Evolutionary conservation across 139 green algal species (phyloP), one percentile per base, ranked within the genome.

Genomic region (Desmodesmus armatus): DNA sequence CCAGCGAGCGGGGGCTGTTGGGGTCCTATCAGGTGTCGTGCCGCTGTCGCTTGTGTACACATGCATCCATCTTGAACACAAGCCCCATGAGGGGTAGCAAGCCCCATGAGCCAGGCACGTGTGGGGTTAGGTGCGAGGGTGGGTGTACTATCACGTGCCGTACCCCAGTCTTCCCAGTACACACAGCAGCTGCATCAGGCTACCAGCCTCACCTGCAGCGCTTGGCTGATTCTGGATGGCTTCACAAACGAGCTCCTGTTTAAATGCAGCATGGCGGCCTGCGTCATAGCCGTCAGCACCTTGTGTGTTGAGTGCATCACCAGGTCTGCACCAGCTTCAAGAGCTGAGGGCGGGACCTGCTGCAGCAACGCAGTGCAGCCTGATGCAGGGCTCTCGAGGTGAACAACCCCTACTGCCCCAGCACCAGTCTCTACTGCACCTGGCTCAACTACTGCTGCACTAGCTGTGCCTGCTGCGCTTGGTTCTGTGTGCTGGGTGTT

Each of bases 281-380:
- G 96, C 17, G 94, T 98, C 83, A 99, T 87, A 0, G 95, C 89
- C 1, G 75, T 89, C 84, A 98, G 88, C 60, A 93, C 91, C 90
- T 99, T 99, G 90, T 99, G 97, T 5, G 94, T 99, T 23, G 96
- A 99, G 80, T 98, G 96, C 19, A 99, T 87, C 25, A 92, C 93
- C 33, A 98, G 19, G 74, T 99, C 96, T 0, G 96, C 97, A 41
- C 96, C 95, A 17, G 41, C 55, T 7, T 85, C 35, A 31, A 99
- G 85, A 0, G 96, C 72, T n/a, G n/a, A n/a, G n/a, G n/a, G n/a
- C n/a, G n/a, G n/a, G 58, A 35, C 23, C 58, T 67, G 58, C 58
- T 67, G 58, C 58, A 35, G 58, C 58, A 35, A n/a, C n/a, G n/a
- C n/a, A n/a, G n/a, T n/a, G n/a, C n/a, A n/a, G n/a, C n/a, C n/a